Conservation (phyloP, 805 yeast species). For the Sugiyamaella chiloensis region DNA sequence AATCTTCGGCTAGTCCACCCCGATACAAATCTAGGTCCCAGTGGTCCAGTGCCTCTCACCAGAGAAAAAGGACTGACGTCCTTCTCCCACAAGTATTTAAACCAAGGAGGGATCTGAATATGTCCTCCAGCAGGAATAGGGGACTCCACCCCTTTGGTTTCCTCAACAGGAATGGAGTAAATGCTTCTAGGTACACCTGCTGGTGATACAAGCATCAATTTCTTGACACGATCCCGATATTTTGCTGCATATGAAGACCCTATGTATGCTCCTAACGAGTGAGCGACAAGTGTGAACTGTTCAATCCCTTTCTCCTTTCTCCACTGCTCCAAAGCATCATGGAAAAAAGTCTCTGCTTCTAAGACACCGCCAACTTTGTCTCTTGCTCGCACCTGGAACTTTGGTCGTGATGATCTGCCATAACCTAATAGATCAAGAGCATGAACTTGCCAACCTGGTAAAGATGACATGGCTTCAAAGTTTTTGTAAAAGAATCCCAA, state of each 20-base stretch:
- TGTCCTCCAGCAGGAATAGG: conserved; percentile 14
- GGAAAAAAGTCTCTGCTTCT: conserved; percentile 58
- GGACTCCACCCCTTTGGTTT: conserved; percentile 18
- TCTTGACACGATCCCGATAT: conserved; percentile 57
- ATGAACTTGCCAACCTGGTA: conserved; percentile 65
- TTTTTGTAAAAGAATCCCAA: conserved; percentile 77
- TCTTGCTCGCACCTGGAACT: conserved; percentile 40
- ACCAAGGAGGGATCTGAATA: conserved; percentile 64
- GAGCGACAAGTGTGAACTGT: conserved; percentile 65
- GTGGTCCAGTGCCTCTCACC: conserved; percentile 72
- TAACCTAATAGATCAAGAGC: conserved; percentile 87
- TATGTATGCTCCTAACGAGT: conserved; percentile 90
- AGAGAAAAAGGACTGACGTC: conserved; percentile 82
- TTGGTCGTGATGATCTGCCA: conserved; percentile 82
- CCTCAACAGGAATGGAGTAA: conserved; percentile 29
- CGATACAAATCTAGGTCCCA: conserved; percentile 81
- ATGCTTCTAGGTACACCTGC: conserved; percentile 68
- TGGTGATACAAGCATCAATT: conserved; percentile 79
- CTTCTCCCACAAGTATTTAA: conserved; percentile 75
- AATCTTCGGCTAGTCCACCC: conserved; percentile 89
- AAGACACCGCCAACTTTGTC: conserved; percentile 39
- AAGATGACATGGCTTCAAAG: conserved; percentile 45
- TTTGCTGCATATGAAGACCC: conserved; percentile 62
- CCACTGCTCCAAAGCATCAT: conserved; percentile 65
- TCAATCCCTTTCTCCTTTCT: conserved; percentile 46